phyloP scores from a whole-genome alignment of 352 stramenopile genomes.

The Globisporangium nunn region DNA sequence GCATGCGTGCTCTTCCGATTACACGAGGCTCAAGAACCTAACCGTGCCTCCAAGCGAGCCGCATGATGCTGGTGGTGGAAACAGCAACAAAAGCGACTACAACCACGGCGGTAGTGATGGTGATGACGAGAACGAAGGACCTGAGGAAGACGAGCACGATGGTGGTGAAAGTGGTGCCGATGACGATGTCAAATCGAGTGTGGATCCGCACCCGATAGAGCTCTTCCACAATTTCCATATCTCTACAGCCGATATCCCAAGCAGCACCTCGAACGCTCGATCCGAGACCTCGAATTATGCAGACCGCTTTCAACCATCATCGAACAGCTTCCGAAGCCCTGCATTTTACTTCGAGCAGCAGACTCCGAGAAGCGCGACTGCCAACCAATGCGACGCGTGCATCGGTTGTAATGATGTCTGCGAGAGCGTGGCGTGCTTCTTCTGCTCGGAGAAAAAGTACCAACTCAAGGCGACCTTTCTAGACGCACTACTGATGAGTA shows the following conservation, averaged over 20 bases:
- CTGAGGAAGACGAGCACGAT: not conserved
- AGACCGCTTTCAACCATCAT: not conserved
- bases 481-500: slow-evolving; percentile 9
- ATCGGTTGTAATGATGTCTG: slow-evolving; percentile 78
- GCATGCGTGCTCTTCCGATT: slow-evolving; percentile 6
- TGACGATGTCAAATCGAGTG: not conserved
- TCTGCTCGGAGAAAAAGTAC: slow-evolving; percentile 73
- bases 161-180: not conserved
- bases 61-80: not conserved
- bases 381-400: slow-evolving; percentile 62
- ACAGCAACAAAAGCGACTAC: not conserved
- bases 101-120: not conserved
- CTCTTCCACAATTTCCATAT: not conserved
- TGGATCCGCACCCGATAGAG: not conserved
- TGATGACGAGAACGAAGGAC: not conserved
- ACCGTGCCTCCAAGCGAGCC: not conserved
- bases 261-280: slow-evolving; percentile 7
- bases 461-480: slow-evolving; percentile 47
- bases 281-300: not conserved
- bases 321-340: slow-evolving; percentile 6
- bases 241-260: not conserved
- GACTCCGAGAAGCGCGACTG: not conserved
- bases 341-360: slow-evolving; percentile 9
- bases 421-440: slow-evolving; percentile 49
- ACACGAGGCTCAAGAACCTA: slow-evolving; percentile 22